Conservation (phyloP, 768 basidiomycete genomes). For the Trametes elegans region DNA sequence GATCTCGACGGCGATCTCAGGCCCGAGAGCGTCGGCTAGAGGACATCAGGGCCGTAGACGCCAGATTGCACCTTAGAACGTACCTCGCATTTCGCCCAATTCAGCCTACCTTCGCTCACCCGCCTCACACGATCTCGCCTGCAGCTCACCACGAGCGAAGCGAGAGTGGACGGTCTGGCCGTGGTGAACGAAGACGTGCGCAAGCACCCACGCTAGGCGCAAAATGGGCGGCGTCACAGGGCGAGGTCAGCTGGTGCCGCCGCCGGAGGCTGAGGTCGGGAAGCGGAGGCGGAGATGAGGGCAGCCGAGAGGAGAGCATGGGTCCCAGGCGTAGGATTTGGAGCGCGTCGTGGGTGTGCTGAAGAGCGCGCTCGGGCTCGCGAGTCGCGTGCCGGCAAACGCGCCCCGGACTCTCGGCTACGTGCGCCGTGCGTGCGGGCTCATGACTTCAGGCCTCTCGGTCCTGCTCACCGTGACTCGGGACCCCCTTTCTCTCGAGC, state of each 20-base stretch:
- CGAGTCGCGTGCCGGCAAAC: background rate
- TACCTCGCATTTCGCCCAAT: background rate
- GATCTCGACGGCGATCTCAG: background rate
- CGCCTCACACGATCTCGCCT: background rate
- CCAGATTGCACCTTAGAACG: background rate
- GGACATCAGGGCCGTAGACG: slow-evolving; percentile 1
- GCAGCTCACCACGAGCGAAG: background rate
- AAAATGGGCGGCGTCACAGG: background rate
- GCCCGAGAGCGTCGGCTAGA: background rate
- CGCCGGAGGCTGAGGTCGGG: background rate
- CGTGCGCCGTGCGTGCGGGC: slow-evolving; percentile 1
- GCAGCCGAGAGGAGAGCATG: too few relatives aligned
- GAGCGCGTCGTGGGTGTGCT: background rate
- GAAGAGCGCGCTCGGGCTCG: background rate
- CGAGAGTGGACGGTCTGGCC: background rate
- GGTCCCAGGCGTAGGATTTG: too few relatives aligned
- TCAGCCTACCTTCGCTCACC: background rate
- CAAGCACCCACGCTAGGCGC: too few relatives aligned
- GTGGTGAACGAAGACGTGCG: too few relatives aligned
- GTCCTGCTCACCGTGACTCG: slow-evolving; percentile 6
- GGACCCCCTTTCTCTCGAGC: background rate
- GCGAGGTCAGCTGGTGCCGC: background rate
- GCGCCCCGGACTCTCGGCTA: slow-evolving; percentile 2
- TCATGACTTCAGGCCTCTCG: slow-evolving; percentile 10
- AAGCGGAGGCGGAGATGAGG: too few relatives aligned